Percentiles rank a stretch among this genome's conserved stretches.
These are phyloP conservation scores for Dendrocalamus sinicus DNA, from an alignment of 176 grass and related monocot species.

Conservation along the genomic window DNA sequence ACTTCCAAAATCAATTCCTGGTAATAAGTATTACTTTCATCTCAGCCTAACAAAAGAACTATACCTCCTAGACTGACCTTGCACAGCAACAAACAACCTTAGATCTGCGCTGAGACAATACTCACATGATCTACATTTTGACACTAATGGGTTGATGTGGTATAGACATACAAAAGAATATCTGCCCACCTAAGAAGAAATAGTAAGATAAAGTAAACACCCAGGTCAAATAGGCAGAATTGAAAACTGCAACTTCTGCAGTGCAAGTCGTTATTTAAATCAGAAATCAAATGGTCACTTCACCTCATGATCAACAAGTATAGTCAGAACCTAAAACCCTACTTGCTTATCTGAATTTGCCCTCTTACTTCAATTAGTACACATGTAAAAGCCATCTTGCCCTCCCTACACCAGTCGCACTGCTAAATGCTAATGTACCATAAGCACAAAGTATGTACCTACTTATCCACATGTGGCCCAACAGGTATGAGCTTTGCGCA, in stretches of 20 bases:
- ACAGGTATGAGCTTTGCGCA: background rate
- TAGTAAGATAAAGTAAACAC: conserved; percentile 6
- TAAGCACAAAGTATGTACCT: background rate
- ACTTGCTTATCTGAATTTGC: background rate
- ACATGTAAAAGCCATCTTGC: conserved; percentile 17
- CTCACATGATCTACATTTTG: background rate
- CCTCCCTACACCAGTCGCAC: background rate
- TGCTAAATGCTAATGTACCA: background rate
- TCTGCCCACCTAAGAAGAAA: conserved; percentile 13
- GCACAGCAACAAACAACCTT: conserved; percentile 14
- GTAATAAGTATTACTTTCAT: conserved; percentile 17
- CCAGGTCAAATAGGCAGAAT: background rate
- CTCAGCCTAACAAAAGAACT: background rate
- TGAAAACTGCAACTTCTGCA: background rate
- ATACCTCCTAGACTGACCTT: background rate
- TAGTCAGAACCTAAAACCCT: background rate
- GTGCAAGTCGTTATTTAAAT: conserved; percentile 13
- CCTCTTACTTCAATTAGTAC: background rate
- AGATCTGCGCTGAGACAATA: background rate
- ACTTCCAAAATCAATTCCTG: conserved; percentile 8
- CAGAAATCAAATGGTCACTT: background rate
- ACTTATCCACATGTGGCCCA: background rate
- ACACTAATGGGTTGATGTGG: conserved; percentile 10
- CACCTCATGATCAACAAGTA: background rate
- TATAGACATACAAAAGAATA: background rate